Conservation (phyloP, 2,329 filamentous ascomycete genomes). For the Cercospora sp. region DNA sequence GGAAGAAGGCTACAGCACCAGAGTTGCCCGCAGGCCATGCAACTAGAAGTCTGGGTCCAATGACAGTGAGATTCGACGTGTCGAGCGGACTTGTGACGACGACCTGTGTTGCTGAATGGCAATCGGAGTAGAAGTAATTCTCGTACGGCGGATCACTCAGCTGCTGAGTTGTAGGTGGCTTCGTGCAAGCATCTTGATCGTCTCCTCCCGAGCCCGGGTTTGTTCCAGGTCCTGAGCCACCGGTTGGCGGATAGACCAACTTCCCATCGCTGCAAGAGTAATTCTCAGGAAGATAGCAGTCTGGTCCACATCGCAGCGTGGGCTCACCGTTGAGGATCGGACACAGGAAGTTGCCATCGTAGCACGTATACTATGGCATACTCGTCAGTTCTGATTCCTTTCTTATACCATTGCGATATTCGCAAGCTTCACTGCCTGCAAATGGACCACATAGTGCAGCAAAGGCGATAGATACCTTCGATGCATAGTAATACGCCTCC, state of each 20-base stretch:
- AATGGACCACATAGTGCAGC: background rate
- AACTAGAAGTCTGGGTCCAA: constrained; percentile 56
- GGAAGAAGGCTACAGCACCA: constrained; percentile 59
- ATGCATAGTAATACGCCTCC: constrained; percentile 11
- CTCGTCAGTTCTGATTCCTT: no score
- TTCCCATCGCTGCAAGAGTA: constrained; percentile 33
- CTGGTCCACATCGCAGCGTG: constrained; percentile 40
- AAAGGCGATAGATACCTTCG: background rate
- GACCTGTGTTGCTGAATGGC: constrained; percentile 59
- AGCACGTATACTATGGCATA: constrained; percentile 41
- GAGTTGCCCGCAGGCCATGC: constrained; percentile 68
- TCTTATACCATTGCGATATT: no score
- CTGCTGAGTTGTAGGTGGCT: constrained; percentile 42
- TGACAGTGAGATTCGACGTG: constrained; percentile 55
- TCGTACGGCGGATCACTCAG: constrained; percentile 60
- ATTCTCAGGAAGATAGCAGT: constrained; percentile 40
- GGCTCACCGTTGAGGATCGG: constrained; percentile 39
- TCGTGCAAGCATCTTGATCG: constrained; percentile 22
- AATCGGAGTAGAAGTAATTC: constrained; percentile 68
- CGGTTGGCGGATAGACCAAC: constrained; percentile 34
- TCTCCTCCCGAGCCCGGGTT: background rate
- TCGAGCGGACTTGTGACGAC: constrained; percentile 60
- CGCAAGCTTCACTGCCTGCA: background rate
- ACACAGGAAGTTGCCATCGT: constrained; percentile 41
- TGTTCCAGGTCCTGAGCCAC: background rate